Conservation (phyloP, 768 basidiomycete species). For the Tephrocybe sp. region DNA sequence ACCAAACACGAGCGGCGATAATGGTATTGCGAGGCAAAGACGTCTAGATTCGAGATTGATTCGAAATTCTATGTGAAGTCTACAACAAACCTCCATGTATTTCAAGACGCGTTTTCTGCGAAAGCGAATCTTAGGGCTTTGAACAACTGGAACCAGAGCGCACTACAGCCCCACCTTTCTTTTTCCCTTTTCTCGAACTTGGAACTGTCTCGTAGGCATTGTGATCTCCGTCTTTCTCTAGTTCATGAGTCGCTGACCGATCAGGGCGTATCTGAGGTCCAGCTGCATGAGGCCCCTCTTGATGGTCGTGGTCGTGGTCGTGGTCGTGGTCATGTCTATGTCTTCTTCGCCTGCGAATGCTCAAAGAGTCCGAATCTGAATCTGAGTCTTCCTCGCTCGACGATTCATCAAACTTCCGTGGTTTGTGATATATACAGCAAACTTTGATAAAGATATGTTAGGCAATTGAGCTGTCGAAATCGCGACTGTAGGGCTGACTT, state of each 20-base stretch:
- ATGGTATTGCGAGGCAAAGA: no score
- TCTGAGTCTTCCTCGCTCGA: constrained; percentile 64
- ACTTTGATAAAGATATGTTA: constrained; percentile 45
- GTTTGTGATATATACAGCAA: constrained; percentile 94
- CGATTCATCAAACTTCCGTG: constrained; percentile 78
- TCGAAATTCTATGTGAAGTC: no score
- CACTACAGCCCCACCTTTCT: constrained; percentile 34
- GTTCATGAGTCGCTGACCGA: constrained; percentile 20
- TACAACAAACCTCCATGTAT: no score
- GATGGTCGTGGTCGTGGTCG: constrained; percentile 9
- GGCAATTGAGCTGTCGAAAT: not conserved
- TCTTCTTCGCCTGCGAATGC: constrained; percentile 10
- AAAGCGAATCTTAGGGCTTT: no score
- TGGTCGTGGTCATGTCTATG: constrained; percentile 8
- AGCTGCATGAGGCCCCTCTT: constrained; percentile 6
- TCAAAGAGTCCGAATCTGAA: constrained; percentile 37
- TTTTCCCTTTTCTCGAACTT: constrained; percentile 34
- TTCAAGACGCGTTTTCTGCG: no score
- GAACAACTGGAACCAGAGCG: no score
- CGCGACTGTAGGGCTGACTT: constrained; percentile 52
- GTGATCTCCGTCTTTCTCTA: constrained; percentile 28
- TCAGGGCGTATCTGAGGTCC: constrained; percentile 13
- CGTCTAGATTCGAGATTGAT: no score
- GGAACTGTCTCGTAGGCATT: constrained; percentile 54
- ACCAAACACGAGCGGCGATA: no score